A percentile compares a stretch with the other conserved stretches of the same genome.
Evolutionary conservation across 2,329 filamentous ascomycete species (phyloP).

Genomic region (Phoma sp.): DNA sequence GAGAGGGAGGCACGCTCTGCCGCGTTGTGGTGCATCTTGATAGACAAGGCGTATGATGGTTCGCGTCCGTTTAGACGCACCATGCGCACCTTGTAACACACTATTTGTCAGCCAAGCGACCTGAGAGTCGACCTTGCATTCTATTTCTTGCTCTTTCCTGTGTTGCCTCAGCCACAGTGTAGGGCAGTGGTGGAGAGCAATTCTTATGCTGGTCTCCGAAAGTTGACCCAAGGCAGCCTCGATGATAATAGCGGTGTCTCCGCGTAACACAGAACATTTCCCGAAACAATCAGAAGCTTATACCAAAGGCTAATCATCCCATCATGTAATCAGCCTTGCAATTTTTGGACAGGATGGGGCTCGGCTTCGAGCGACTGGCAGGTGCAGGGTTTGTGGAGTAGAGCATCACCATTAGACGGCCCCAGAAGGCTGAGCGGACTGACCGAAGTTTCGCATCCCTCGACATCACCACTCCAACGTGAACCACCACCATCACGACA

Average conservation of each 20-base stretch:
- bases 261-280: neutral
- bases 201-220: conserved; percentile 2
- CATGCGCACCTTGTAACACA: neutral
- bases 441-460: conserved; percentile 17
- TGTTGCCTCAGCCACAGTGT: conserved; percentile 1
- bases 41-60: neutral
- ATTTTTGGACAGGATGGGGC: conserved; percentile 20
- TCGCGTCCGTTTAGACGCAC: conserved; percentile 1
- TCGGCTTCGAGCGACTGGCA: conserved; percentile 31
- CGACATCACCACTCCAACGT: conserved; percentile 18
- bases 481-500: conserved; percentile 1
- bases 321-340: conserved; percentile 41
- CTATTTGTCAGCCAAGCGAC: conserved; percentile 5
- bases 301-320: conserved; percentile 6
- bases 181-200: conserved; percentile 6
- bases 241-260: conserved; percentile 3
- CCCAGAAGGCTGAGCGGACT: conserved; percentile 29
- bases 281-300: conserved; percentile 1
- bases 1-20: conserved; percentile 2
- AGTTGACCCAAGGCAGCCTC: conserved; percentile 14
- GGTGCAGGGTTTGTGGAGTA: conserved; percentile 31
- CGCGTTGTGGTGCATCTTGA: conserved; percentile 4
- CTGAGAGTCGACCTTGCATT: neutral
- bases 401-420: conserved; percentile 8
- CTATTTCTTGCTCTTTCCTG: neutral